phyloP scores from a whole-genome alignment of 108 stramenopile genomes.

The Licmophora abbreviata region DNA sequence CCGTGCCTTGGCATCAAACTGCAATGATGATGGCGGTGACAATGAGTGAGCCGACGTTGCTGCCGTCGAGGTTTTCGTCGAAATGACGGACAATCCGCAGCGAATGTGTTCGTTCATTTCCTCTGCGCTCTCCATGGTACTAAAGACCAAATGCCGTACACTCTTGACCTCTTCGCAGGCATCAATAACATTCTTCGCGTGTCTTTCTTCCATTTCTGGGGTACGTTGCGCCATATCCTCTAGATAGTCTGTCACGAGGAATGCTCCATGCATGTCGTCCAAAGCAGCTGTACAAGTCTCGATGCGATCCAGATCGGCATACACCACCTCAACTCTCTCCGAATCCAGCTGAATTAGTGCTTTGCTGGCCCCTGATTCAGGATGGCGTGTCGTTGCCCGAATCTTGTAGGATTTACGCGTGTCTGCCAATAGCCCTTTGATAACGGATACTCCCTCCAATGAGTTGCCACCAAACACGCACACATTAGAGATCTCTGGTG shows the following conservation, averaged over 20 bases:
- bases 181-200: conserved; percentile 44
- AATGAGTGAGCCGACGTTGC: background rate
- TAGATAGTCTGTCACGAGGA: conserved; percentile 36
- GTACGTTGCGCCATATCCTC: conserved; percentile 1
- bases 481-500: conserved; percentile 30
- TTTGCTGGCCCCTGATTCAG: conserved; percentile 6
- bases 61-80: background rate
- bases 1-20: conserved; percentile 33
- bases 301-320: conserved; percentile 29
- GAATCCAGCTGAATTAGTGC: conserved; percentile 18
- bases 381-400: conserved; percentile 24
- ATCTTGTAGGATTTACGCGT: conserved; percentile 34
- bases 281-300: conserved; percentile 28
- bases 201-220: conserved; percentile 25
- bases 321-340: conserved; percentile 23
- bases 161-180: conserved; percentile 34
- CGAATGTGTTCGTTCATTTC: conserved; percentile 18
- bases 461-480: conserved; percentile 50
- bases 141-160: conserved; percentile 46
- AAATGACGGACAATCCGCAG: too few species aligned
- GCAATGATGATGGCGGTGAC: conserved; percentile 1
- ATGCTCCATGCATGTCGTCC: conserved; percentile 40
- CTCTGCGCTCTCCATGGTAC: conserved; percentile 31
- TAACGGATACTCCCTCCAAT: conserved; percentile 36
- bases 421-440: conserved; percentile 44